phyloP scores from a whole-genome alignment of 106 monocot species.

The Alisma plantagoaquatica region DNA sequence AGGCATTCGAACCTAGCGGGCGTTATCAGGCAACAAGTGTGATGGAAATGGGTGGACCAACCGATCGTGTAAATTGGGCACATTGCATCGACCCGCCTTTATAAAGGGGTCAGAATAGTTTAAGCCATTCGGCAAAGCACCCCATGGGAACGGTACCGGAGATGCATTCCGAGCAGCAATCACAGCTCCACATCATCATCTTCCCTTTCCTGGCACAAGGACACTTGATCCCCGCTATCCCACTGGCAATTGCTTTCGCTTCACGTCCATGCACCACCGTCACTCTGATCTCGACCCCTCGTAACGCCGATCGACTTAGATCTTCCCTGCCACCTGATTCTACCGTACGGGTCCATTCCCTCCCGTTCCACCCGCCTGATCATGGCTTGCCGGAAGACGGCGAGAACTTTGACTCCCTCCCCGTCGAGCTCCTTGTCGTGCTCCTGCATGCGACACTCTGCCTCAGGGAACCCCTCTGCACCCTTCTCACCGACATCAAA shows the following conservation, averaged over 20 bases:
- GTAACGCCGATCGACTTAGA: constrained; percentile 20
- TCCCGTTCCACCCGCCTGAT: constrained; percentile 27
- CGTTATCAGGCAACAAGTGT: too few relatives aligned
- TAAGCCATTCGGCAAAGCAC: too few relatives aligned
- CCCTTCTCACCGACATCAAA: constrained; percentile 4
- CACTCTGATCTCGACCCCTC: constrained; percentile 29
- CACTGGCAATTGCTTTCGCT: constrained; percentile 28
- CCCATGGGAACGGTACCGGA: too few relatives aligned
- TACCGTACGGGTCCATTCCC: constrained; percentile 20
- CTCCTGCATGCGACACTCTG: constrained; percentile 12
- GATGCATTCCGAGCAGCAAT: too few relatives aligned
- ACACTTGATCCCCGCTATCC: constrained; percentile 35
- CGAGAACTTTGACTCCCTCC: constrained; percentile 35
- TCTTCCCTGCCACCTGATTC: constrained; percentile 7
- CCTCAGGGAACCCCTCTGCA: neutral
- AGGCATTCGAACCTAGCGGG: too few relatives aligned
- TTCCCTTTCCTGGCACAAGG: constrained; percentile 39
- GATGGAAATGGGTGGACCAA: too few relatives aligned
- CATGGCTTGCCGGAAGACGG: constrained; percentile 28
- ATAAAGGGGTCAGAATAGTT: too few relatives aligned
- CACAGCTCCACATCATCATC: constrained; percentile 21
- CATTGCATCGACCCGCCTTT: too few relatives aligned
- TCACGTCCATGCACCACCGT: constrained; percentile 7
- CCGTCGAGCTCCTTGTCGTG: constrained; percentile 11
- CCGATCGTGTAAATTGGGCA: too few relatives aligned